These are phyloP conservation scores for Didymellaceae sp. DNA, from an alignment of 2,329 filamentous ascomycete genomes.

Conservation along the genomic window DNA sequence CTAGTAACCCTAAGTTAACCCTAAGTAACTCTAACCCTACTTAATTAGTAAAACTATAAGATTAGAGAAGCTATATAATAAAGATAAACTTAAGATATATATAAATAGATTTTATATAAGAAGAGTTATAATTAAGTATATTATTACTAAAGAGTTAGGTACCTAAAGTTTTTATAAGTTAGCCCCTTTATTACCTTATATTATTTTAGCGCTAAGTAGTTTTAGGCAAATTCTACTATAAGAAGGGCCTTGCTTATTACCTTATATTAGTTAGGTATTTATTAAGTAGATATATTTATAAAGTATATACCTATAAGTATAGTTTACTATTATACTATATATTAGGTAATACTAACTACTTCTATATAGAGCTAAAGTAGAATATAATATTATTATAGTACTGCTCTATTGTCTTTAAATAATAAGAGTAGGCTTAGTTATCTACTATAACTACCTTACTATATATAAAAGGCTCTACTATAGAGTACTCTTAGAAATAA, in stretches of 20 bases:
- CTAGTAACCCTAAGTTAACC: slow-evolving; percentile 1
- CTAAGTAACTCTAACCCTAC: slow-evolving; percentile 4
- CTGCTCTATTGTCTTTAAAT: no score
- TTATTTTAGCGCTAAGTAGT: neutral
- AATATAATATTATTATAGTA: no score
- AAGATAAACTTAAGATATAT: neutral
- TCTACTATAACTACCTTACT: no score
- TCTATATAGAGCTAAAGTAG: no score
- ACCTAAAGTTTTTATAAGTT: slow-evolving; percentile 1
- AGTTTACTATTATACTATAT: no score
- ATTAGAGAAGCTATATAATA: neutral
- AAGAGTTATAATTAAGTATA: neutral
- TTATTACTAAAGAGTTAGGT: neutral
- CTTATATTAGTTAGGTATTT: slow-evolving; percentile 3
- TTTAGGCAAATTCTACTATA: neutral
- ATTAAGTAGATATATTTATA: no score
- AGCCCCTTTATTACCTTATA: neutral
- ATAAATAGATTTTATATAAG: slow-evolving; percentile 2
- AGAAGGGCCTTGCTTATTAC: neutral
- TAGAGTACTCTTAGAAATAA: no score
- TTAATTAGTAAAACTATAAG: neutral
- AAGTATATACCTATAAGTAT: no score
- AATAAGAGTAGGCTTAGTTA: no score
- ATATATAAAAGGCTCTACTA: no score
- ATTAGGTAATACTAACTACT: no score